Base-by-base conservation (phyloP, 2,329 filamentous ascomycete genomes). In the Dothideomycetes sp. region DNA sequence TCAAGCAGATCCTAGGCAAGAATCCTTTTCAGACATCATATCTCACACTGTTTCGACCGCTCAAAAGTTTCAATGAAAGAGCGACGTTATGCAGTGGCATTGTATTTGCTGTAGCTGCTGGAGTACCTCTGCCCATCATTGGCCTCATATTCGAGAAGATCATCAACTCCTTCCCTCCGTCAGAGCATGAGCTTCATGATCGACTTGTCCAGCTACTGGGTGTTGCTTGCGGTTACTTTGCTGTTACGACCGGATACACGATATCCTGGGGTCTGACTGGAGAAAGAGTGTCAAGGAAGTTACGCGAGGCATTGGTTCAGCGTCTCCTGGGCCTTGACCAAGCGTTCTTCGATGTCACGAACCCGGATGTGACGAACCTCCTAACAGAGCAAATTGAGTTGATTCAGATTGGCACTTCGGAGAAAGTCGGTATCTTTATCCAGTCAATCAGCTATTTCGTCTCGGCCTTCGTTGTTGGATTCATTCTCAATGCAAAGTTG, bases 281-380 rank as follows among this genome's bases (percentile, higher is more conserved):
- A 11, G 67, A 71, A 47, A 60, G 64, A 34, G 61, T 73, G 9
- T 66, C 67, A 4, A 57, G 67, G 41, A 62, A 61, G 22, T 53
- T 70, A 5, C 59, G 70, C 34, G 63, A 65, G 42, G 58, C 59
- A 29, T 58, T 72, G 22, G 56, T 74, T 11, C 54, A 66, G 27
- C 63, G 64, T 43, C 60, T 68, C 5, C 52, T 73, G 16, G 63
- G 69, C 19, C 63, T 72, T 50, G 69, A 73, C 37, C 66, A 70
- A 48, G 58, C 66, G 9, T 73, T 68, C 48, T 69, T 70, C 44
- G 70, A 74, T 42, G 62, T 63, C 10, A 57, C 66, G 44, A 62
- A 66, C 29, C 63, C 69, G 15, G 68, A 73, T 50, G 64, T 72
- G 49, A 64, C 66, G 12, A 58, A 55, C 11, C 56, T 65, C 18